A percentile compares a stretch with the other conserved stretches of the same genome.
These are phyloP conservation scores for Globisporangium radiosum DNA, from an alignment of 352 stramenopile species.

Conservation along the genomic window DNA sequence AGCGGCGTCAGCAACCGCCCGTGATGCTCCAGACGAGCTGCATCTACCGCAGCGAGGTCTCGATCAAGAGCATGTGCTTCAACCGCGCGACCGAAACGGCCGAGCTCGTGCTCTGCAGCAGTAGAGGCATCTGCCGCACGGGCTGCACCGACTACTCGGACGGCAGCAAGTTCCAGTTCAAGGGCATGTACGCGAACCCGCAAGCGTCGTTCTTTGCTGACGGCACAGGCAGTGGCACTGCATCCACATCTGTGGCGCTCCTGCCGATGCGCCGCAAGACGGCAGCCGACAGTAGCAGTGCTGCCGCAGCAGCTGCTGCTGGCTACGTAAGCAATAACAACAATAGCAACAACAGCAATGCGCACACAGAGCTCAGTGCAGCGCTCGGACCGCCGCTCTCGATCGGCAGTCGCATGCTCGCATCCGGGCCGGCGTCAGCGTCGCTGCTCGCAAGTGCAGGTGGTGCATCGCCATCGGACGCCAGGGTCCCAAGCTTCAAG, in stretches of 20 bases:
- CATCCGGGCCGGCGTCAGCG: slow-evolving; percentile 10
- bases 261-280: slow-evolving; percentile 19
- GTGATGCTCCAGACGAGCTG: slow-evolving; percentile 41
- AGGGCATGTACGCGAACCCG: slow-evolving; percentile 64
- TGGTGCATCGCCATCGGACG: slow-evolving; percentile 16
- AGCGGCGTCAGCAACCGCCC: slow-evolving; percentile 40
- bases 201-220: slow-evolving; percentile 33
- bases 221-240: not conserved
- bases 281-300: slow-evolving; percentile 2
- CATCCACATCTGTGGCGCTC: too few species aligned
- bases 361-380: slow-evolving; percentile 4
- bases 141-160: slow-evolving; percentile 62
- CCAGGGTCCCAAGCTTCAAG: slow-evolving; percentile 65
- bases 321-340: too few species aligned
- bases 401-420: slow-evolving; percentile 16
- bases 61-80: slow-evolving; percentile 81
- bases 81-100: slow-evolving; percentile 49
- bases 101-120: slow-evolving; percentile 72
- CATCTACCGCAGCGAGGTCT: slow-evolving; percentile 76
- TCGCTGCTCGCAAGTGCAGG: slow-evolving; percentile 11
- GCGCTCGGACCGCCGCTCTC: slow-evolving; percentile 13
- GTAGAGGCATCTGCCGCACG: slow-evolving; percentile 65
- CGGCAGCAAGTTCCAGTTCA: slow-evolving; percentile 73
- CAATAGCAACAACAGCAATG: slow-evolving; percentile 2
- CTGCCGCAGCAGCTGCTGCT: too few species aligned